Percentiles rank a stretch among this genome's conserved stretches.
These are phyloP conservation scores for Daldinia bambusicola DNA, from an alignment of 495 filamentous ascomycete genomes.

Conservation along the genomic window DNA sequence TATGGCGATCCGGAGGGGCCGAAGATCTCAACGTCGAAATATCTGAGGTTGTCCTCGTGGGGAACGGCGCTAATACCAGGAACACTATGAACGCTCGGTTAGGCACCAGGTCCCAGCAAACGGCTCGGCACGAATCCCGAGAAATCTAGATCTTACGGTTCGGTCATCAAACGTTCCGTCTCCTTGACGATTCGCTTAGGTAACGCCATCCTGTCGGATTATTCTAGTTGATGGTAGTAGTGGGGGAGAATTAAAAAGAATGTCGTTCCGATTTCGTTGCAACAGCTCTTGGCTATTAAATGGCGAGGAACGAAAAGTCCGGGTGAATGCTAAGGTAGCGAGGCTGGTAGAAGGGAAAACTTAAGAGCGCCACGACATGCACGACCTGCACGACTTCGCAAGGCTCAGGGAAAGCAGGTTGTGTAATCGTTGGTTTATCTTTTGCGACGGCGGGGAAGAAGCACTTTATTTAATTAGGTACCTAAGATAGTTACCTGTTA, in stretches of 20 bases:
- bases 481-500: no score
- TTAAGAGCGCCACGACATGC: background rate
- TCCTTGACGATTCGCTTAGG: slow-evolving; percentile 99
- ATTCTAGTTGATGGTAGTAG: slow-evolving; percentile 5
- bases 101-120: slow-evolving; percentile 15
- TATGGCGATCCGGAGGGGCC: slow-evolving; percentile 95
- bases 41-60: slow-evolving; percentile 97
- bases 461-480: slow-evolving; percentile 11
- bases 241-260: background rate
- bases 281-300: background rate
- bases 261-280: slow-evolving; percentile 4
- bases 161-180: slow-evolving; percentile 95
- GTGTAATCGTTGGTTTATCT: slow-evolving; percentile 2
- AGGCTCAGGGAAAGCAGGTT: background rate
- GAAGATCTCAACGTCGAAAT: slow-evolving; percentile 97
- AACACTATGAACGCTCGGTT: slow-evolving; percentile 66
- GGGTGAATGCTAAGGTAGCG: slow-evolving; percentile 5
- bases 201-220: slow-evolving; percentile 67
- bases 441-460: slow-evolving; percentile 10
- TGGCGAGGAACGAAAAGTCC: background rate
- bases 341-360: slow-evolving; percentile 6
- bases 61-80: slow-evolving; percentile 96
- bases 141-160: slow-evolving; percentile 73
- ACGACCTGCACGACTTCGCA: background rate
- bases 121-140: no score